phyloP scores from a whole-genome alignment of 352 stramenopile species.

The Elongisporangium senticosum region DNA sequence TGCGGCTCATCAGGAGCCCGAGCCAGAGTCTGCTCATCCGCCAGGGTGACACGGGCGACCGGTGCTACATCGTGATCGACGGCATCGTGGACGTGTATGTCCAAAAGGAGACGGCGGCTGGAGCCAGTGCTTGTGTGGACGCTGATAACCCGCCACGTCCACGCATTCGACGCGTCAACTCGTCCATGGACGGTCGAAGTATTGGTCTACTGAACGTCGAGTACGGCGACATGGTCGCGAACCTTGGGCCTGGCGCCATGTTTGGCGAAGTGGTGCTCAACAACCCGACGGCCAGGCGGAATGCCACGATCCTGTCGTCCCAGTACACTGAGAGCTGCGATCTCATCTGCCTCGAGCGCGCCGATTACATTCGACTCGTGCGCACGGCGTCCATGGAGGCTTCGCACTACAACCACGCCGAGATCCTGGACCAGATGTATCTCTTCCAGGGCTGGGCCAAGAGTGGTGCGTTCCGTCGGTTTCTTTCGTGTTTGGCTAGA shows the following conservation, averaged over 20 bases:
- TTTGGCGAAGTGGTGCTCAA: constrained; percentile 72
- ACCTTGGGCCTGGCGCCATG: constrained; percentile 63
- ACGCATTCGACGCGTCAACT: constrained; percentile 14
- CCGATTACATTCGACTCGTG: constrained; percentile 67
- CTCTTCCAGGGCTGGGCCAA: constrained; percentile 70
- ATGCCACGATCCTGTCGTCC: constrained; percentile 66
- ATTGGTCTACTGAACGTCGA: constrained; percentile 13
- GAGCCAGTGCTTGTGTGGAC: background rate
- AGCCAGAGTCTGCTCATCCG: constrained; percentile 56
- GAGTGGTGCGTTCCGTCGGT: constrained; percentile 25
- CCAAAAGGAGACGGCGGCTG: constrained; percentile 34
- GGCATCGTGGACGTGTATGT: constrained; percentile 70
- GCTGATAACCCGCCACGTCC: constrained; percentile 7
- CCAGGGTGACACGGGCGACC: constrained; percentile 63
- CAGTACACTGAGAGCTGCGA: constrained; percentile 59
- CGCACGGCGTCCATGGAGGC: constrained; percentile 74
- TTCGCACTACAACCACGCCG: constrained; percentile 70
- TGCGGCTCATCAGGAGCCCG: constrained; percentile 57
- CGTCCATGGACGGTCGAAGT: background rate
- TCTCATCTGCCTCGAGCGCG: constrained; percentile 63
- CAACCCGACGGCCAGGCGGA: constrained; percentile 55
- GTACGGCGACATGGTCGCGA: constrained; percentile 55
- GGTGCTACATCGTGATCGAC: constrained; percentile 77
- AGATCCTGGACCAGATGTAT: constrained; percentile 71
- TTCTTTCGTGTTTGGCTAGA: background rate